Base-by-base conservation (phyloP, 164 flowering plant species). In the Annona squamosa region DNA sequence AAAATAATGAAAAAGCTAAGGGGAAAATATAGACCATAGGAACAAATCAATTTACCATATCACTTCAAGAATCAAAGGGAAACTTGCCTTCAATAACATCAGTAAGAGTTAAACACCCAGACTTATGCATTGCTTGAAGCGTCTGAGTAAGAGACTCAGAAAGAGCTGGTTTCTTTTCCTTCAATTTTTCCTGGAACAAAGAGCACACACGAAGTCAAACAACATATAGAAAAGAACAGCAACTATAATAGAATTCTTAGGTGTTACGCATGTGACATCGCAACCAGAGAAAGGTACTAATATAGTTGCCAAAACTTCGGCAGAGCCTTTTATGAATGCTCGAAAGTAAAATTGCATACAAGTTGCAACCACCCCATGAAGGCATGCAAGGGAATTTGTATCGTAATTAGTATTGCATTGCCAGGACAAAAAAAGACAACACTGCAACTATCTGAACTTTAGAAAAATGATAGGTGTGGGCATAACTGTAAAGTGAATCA, bases 81-180 rank as follows among this genome's bases (percentile, higher is more conserved):
- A 72, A 72, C 75, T 70, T 86, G 77, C 99, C 99, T 91, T 96
- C 99, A 69, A 87, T 81, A 79, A 89, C 83, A 77, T 96, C 98
- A 61, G 74, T 83, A 69, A 93, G 97, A 80, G 77, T 88, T 68
- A 96, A 78, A 82, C 99, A 96, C 77, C 99, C 98, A 78, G 98
- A 84, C 78, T 88, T 88, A 75, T 91, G 90, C 82, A 96, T 85
- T 56, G 94, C 86, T 81, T 93, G 98, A 16, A 96, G 93, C 46
- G 98, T 91, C 80, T 91, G 97, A 63, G 84, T 83, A 72, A 96
- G 94, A 6, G 99, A 72, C 59, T 92, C 99, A 0, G 86, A 72
- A 70, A 86, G 56, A 67, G 92, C 72, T 75, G 98, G 98, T 73
- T 96, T 96, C 81, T 96, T 96, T 86, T 96, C 99, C 82, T 96